These are phyloP conservation scores for Solanum megistacrolobum DNA, from an alignment of 257 asterid genomes.

Conservation along the genomic window DNA sequence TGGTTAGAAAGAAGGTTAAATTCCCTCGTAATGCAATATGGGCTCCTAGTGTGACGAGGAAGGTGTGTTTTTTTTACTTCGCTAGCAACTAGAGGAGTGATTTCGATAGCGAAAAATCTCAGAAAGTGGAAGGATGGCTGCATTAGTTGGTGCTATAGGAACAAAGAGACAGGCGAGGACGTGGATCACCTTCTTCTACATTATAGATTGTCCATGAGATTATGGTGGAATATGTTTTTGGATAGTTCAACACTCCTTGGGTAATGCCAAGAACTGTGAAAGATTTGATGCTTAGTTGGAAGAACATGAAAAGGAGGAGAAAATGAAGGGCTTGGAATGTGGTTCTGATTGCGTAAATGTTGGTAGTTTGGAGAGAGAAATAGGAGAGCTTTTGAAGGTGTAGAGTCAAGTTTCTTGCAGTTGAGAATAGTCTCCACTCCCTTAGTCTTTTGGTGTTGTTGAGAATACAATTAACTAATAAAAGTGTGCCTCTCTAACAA, in stretches of 20 bases:
- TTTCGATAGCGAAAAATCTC: neutral
- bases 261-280: neutral
- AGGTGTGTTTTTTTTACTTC: neutral
- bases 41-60: neutral
- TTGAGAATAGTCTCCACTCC: neutral
- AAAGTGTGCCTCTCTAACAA: neutral
- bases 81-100: neutral
- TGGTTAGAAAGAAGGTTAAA: neutral
- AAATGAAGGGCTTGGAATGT: neutral
- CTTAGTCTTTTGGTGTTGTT: neutral
- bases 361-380: neutral
- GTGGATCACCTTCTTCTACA: neutral
- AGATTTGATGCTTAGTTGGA: neutral
- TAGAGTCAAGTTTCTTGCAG: neutral
- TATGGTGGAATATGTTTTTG: neutral
- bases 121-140: neutral
- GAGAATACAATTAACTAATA: neutral
- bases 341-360: neutral
- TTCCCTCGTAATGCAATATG: neutral
- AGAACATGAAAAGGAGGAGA: neutral
- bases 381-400: neutral
- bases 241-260: neutral
- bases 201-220: neutral
- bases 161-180: neutral
- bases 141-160: neutral